Evolutionary conservation across 306 rosid genomes (phyloP).

Genomic region (Dalbergia cultrata): DNA sequence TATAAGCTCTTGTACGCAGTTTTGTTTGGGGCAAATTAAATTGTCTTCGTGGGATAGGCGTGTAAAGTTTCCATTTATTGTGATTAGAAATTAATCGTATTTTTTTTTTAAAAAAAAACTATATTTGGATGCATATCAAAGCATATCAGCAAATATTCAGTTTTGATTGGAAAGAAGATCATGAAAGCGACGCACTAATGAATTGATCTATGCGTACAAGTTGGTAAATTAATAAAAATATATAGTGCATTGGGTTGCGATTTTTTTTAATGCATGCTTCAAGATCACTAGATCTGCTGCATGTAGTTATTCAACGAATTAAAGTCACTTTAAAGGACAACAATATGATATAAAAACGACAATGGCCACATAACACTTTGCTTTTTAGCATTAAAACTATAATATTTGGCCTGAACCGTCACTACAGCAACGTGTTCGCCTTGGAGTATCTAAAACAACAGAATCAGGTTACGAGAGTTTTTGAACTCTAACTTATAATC

Average conservation of each 20-base stretch:
- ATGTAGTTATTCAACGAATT: neutral
- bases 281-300: neutral
- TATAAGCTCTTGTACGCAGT: conserved; percentile 22
- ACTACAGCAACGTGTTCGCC: no score
- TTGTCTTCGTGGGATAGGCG: conserved; percentile 27
- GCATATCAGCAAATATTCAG: conserved; percentile 47
- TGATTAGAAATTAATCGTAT: conserved; percentile 20
- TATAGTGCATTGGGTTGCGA: neutral
- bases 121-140: conserved; percentile 1
- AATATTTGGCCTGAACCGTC: no score
- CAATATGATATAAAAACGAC: neutral
- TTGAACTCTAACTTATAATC: no score
- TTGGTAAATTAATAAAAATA: neutral
- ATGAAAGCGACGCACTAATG: conserved; percentile 38
- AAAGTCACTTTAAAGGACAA: neutral
- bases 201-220: neutral
- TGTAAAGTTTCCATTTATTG: conserved; percentile 9
- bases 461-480: no score
- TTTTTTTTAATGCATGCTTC: neutral
- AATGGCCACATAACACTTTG: neutral
- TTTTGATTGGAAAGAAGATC: conserved; percentile 36
- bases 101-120: neutral
- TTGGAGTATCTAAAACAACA: no score
- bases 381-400: neutral
- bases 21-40: conserved; percentile 12